phyloP scores from a whole-genome alignment of 768 basidiomycete genomes.

The Roridomyces roridus region DNA sequence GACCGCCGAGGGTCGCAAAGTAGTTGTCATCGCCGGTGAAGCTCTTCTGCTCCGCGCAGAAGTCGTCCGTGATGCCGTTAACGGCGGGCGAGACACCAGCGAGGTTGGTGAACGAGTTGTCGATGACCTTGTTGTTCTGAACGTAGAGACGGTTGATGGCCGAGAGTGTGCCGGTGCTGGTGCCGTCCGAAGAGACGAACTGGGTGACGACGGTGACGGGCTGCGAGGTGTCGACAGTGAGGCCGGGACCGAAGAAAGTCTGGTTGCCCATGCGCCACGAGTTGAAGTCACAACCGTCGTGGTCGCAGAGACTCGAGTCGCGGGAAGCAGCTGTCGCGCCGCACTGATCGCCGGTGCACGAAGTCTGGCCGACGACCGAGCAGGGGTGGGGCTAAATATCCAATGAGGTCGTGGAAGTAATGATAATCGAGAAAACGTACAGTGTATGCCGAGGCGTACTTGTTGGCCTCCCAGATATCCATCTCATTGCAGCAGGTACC shows the following conservation, averaged over 20 bases:
- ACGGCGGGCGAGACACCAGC: slow-evolving; percentile 38
- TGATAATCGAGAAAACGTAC: too few relatives aligned
- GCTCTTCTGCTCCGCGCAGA: slow-evolving; percentile 48
- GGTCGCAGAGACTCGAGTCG: slow-evolving; percentile 62
- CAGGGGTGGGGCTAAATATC: slow-evolving; percentile 49
- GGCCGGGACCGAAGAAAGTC: slow-evolving; percentile 51
- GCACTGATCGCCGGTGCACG: slow-evolving; percentile 51
- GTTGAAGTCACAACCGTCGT: slow-evolving; percentile 67
- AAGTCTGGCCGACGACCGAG: slow-evolving; percentile 41
- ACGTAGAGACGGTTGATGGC: slow-evolving; percentile 54
- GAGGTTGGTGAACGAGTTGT: slow-evolving; percentile 44
- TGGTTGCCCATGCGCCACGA: slow-evolving; percentile 57
- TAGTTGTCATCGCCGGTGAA: slow-evolving; percentile 50
- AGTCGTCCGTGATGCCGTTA: slow-evolving; percentile 46
- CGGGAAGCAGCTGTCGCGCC: slow-evolving; percentile 37
- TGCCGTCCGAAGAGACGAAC: slow-evolving; percentile 47
- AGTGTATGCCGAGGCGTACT: slow-evolving; percentile 36
- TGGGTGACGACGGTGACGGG: slow-evolving; percentile 63
- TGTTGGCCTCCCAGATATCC: slow-evolving; percentile 56
- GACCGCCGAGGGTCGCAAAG: slow-evolving; percentile 48
- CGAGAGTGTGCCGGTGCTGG: slow-evolving; percentile 42
- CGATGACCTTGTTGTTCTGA: slow-evolving; percentile 49
- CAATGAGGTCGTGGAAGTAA: too few relatives aligned
- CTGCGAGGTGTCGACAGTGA: slow-evolving; percentile 54
- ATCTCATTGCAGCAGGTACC: slow-evolving; percentile 63